A percentile compares a stretch with the other conserved stretches of the same genome.
Evolutionary conservation across 352 stramenopile genomes (phyloP).

Genomic region (Phytophthora pinifolia): DNA sequence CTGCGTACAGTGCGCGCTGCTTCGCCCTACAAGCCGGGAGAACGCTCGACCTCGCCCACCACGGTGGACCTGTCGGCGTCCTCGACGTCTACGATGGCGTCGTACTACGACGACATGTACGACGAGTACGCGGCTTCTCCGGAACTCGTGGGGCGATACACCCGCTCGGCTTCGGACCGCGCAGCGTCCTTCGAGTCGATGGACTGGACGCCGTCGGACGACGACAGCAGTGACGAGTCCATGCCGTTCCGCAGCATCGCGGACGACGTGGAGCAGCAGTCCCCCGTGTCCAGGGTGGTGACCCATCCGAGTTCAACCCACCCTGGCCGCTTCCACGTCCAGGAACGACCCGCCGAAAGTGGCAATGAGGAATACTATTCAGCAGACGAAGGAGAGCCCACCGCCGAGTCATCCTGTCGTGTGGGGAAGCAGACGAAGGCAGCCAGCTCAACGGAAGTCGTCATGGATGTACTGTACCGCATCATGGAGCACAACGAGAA

Average conservation of each 20-base stretch:
- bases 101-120: constrained; percentile 68
- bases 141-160: constrained; percentile 33
- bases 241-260: constrained; percentile 36
- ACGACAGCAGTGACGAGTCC: constrained; percentile 33
- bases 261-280: constrained; percentile 27
- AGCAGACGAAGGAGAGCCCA: constrained; percentile 29
- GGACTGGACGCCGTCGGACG: constrained; percentile 45
- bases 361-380: constrained; percentile 30
- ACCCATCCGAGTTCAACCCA: constrained; percentile 6
- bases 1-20: constrained; percentile 19
- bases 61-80: constrained; percentile 63
- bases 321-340: constrained; percentile 7
- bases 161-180: constrained; percentile 36
- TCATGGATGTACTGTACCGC: constrained; percentile 63
- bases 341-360: constrained; percentile 23
- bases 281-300: constrained; percentile 21
- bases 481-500: constrained; percentile 63
- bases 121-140: constrained; percentile 40
- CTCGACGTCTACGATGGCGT: constrained; percentile 68
- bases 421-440: constrained; percentile 7
- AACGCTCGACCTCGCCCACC: constrained; percentile 26
- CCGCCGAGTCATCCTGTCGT: constrained; percentile 18
- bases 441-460: constrained; percentile 43
- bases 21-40: constrained; percentile 37
- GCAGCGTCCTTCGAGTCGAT: constrained; percentile 46